Evolutionary conservation across 2,329 filamentous ascomycete genomes (phyloP).

Genomic region (Diaporthe ampelina): DNA sequence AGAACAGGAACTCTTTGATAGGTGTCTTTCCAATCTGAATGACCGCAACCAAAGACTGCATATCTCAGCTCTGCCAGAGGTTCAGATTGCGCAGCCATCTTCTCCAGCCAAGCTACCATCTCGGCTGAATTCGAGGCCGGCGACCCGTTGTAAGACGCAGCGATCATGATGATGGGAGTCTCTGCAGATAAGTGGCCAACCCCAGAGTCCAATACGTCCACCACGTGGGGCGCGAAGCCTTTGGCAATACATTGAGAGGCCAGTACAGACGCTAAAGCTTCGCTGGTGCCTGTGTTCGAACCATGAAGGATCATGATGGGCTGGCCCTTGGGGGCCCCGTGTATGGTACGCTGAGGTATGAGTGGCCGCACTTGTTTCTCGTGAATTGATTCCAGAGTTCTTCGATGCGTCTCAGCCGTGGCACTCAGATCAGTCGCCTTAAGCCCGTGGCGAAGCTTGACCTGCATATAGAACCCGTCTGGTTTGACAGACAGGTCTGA

Average conservation of each 20-base stretch:
- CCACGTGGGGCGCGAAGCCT: slow-evolving; percentile 69
- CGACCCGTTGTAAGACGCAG: slow-evolving; percentile 80
- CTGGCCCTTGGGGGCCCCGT: neutral
- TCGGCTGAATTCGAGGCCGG: slow-evolving; percentile 79
- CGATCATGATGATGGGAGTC: slow-evolving; percentile 75
- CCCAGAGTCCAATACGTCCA: slow-evolving; percentile 70
- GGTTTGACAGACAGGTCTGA: slow-evolving; percentile 73
- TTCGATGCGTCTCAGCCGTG: neutral
- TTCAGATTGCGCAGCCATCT: slow-evolving; percentile 3
- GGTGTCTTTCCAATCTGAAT: slow-evolving; percentile 12
- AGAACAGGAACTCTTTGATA: neutral
- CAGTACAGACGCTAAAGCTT: slow-evolving; percentile 75
- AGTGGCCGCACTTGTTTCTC: neutral
- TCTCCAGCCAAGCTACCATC: slow-evolving; percentile 61
- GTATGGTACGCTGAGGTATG: neutral
- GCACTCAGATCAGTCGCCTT: slow-evolving; percentile 39
- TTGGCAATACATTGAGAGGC: slow-evolving; percentile 70
- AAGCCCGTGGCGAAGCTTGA: slow-evolving; percentile 63
- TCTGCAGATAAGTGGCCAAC: slow-evolving; percentile 59
- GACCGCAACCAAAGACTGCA: neutral
- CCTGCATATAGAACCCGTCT: slow-evolving; percentile 71
- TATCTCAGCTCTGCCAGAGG: slow-evolving; percentile 1
- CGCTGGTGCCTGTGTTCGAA: slow-evolving; percentile 83
- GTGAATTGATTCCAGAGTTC: neutral
- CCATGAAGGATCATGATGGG: slow-evolving; percentile 77